Percentiles rank a stretch among this genome's conserved stretches.
Evolutionary conservation across 129 eudicot species (phyloP).

Genomic region (carrot (Daucus carota)): DH1_v3.0 NC_030383.2:46983501-46984000

Average conservation of each 20-base stretch:
- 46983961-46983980: constrained; percentile 85
- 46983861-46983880: constrained; percentile 68
- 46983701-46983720: not conserved
- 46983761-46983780: constrained; percentile 6
- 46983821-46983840: constrained; percentile 28
- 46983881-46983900: constrained; percentile 83
- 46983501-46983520: not conserved
- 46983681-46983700: not conserved
- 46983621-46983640: no score
- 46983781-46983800: constrained; percentile 46
- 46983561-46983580: not conserved
- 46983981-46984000: constrained; percentile 62
- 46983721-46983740: not conserved
- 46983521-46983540: not conserved
- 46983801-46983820: constrained; percentile 25
- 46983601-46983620: no score
- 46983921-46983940: constrained; percentile 93
- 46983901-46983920: constrained; percentile 89
- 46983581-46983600: not conserved
- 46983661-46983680: no score
- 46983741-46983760: not conserved
- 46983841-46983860: constrained; percentile 19
- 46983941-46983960: constrained; percentile 68
- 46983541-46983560: not conserved
- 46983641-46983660: no score